Percentiles rank a stretch among this genome's conserved stretches.
These are phyloP conservation scores for Coemansia sp. DNA, from an alignment of 192 early-diverging fungal genomes.

Conservation along the genomic window DNA sequence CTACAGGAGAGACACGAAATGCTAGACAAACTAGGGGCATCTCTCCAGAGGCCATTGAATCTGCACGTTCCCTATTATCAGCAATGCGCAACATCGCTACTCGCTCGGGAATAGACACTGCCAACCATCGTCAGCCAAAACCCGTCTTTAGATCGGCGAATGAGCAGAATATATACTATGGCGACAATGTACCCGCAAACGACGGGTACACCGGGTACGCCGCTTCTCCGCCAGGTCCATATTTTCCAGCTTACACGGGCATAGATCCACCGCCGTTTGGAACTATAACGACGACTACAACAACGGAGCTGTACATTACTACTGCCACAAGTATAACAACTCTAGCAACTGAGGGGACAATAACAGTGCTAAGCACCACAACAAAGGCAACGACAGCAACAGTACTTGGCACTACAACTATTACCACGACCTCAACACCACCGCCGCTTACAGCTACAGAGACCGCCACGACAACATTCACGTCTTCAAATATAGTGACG, in stretches of 20 bases:
- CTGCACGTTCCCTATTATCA: slow-evolving; percentile 25
- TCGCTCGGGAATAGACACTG: slow-evolving; percentile 14
- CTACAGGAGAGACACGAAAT: not conserved
- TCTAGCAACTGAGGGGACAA: not conserved
- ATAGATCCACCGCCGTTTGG: not conserved
- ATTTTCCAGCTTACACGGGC: not conserved
- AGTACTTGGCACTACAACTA: slow-evolving; percentile 1
- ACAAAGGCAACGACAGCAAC: too few species aligned
- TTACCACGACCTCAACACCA: too few species aligned
- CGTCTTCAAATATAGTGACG: too few species aligned
- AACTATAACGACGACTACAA: not conserved
- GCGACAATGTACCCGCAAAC: slow-evolving; percentile 1
- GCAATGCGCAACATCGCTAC: slow-evolving; percentile 31
- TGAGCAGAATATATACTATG: slow-evolving; percentile 17
- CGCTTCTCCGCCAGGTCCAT: not conserved
- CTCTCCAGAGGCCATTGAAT: slow-evolving; percentile 12
- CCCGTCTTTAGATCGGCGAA: slow-evolving; percentile 8
- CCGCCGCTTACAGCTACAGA: too few species aligned
- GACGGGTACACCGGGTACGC: not conserved
- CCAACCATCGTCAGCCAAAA: slow-evolving; percentile 3
- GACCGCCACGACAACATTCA: too few species aligned
- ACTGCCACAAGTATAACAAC: slow-evolving; percentile 8
- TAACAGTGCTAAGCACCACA: not conserved
- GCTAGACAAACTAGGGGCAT: not conserved
- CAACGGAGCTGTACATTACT: slow-evolving; percentile 11